These are phyloP conservation scores for Kuraishia piskuri DNA, from an alignment of 805 yeast species.

Conservation along the genomic window DNA sequence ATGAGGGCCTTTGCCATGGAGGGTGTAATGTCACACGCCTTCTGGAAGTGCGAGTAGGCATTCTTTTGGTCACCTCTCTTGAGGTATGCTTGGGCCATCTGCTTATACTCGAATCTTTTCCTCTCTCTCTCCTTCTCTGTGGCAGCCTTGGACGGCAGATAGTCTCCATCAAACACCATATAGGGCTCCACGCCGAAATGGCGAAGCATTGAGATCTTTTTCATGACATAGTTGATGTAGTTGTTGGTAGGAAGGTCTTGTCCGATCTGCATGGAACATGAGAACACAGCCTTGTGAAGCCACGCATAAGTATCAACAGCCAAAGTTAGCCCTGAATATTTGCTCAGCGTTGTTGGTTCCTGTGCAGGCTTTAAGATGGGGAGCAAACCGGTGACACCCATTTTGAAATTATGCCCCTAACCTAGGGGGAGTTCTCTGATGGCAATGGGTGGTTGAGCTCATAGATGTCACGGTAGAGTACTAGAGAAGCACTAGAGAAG, in stretches of 20 bases:
- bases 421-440: neutral
- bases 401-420: constrained; percentile 14
- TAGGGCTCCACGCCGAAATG: constrained; percentile 70
- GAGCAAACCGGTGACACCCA: constrained; percentile 83
- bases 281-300: constrained; percentile 80
- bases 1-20: constrained; percentile 85
- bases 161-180: constrained; percentile 90
- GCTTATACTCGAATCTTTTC: constrained; percentile 49
- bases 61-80: constrained; percentile 42
- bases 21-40: constrained; percentile 82
- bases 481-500: no score
- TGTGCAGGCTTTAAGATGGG: constrained; percentile 75
- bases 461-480: no score
- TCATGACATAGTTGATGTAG: constrained; percentile 62
- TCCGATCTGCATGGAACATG: constrained; percentile 81
- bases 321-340: constrained; percentile 62
- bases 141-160: constrained; percentile 65
- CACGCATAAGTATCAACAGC: constrained; percentile 97
- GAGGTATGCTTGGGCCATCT: constrained; percentile 43
- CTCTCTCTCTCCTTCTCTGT: constrained; percentile 61
- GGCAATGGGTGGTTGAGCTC: no score
- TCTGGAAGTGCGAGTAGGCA: constrained; percentile 65
- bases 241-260: constrained; percentile 60
- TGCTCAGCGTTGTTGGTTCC: constrained; percentile 43
- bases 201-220: constrained; percentile 56